phyloP scores from a whole-genome alignment of 2,329 filamentous ascomycete species.

The Colletotrichum eleusines region DNA sequence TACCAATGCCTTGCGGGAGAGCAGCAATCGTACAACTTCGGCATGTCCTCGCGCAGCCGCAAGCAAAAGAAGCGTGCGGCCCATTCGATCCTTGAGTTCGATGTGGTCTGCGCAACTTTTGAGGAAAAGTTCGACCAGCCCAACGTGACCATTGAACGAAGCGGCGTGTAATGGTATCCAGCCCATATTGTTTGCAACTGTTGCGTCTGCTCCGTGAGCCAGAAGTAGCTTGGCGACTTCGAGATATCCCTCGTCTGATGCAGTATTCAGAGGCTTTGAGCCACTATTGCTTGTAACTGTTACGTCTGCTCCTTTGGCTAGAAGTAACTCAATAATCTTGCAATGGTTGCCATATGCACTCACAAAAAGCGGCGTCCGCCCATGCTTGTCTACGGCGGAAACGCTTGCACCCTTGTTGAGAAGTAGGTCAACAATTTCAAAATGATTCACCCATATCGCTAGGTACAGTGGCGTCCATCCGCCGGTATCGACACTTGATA shows the following conservation, averaged over 20 bases:
- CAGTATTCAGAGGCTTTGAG: too few relatives aligned
- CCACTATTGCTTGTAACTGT: background rate
- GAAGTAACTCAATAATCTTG: background rate
- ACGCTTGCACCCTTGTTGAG: background rate
- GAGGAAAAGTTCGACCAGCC: background rate
- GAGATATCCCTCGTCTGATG: background rate
- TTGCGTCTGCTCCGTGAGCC: background rate
- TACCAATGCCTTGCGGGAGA: background rate
- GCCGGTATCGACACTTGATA: too few relatives aligned
- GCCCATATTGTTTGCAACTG: background rate
- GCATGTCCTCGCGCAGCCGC: background rate
- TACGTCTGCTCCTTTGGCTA: background rate
- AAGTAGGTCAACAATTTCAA: slow-evolving; percentile 16
- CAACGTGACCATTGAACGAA: background rate
- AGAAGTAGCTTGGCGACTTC: slow-evolving; percentile 32
- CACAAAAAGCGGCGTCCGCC: background rate
- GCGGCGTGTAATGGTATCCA: slow-evolving; percentile 2
- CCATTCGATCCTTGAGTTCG: background rate
- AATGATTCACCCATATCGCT: fast-evolving
- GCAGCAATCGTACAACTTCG: background rate
- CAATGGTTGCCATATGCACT: too few relatives aligned
- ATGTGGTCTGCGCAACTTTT: background rate
- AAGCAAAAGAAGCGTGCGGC: background rate
- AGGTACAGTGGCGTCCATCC: background rate
- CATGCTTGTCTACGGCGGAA: background rate